These are phyloP conservation scores for Pestalotiopsis sp. DNA, from an alignment of 2,329 filamentous ascomycete genomes.

Conservation along the genomic window DNA sequence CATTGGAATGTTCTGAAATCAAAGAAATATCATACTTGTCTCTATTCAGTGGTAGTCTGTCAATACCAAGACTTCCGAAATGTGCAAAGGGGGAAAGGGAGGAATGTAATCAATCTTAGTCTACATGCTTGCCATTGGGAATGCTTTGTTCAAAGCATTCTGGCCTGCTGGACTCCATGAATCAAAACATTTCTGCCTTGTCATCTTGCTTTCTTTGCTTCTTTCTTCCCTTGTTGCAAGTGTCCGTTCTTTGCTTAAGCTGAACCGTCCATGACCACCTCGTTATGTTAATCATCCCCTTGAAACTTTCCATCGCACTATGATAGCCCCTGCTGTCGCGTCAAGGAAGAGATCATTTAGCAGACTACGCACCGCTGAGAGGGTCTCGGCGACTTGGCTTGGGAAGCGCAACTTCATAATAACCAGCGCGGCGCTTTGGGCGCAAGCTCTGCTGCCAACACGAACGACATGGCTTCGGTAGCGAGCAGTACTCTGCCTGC, in stretches of 20 bases:
- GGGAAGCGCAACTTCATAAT: neutral
- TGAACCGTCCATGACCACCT: neutral
- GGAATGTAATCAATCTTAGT: neutral
- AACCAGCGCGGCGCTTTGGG: neutral
- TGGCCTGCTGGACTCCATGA: neutral
- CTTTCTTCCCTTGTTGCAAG: neutral
- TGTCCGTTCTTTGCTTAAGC: neutral
- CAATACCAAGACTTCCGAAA: neutral
- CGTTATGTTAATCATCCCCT: neutral
- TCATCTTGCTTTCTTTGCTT: neutral
- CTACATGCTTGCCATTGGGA: neutral
- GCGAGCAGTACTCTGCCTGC: neutral
- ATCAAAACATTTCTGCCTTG: neutral
- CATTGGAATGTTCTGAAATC: neutral
- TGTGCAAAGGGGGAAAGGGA: neutral
- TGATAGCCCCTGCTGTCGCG: conserved; percentile 10
- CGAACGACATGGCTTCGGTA: neutral
- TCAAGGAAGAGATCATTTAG: conserved; percentile 10
- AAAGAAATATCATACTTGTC: neutral
- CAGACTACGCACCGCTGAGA: neutral
- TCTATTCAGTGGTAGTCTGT: neutral
- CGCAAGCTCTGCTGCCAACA: neutral
- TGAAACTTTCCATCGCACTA: neutral
- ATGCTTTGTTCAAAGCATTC: neutral
- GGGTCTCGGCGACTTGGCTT: neutral